Conservation (phyloP, 352 stramenopile genomes). For the Heterotrichella gracilis region DNA sequence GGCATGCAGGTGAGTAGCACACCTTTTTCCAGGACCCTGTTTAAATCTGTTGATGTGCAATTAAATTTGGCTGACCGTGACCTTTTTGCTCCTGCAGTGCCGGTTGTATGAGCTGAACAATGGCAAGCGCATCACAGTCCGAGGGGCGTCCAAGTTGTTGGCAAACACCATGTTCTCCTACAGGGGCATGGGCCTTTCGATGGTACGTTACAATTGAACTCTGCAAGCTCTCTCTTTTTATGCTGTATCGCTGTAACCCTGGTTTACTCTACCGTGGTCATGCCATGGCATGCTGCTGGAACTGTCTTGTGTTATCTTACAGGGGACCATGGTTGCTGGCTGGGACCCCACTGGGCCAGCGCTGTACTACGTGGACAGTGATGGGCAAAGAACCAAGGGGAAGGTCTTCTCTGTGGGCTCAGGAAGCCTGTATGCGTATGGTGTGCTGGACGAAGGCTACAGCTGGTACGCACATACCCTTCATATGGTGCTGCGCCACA, state of each 20-base stretch:
- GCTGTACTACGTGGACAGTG: constrained; percentile 99
- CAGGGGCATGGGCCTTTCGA: constrained; percentile 52
- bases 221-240: background rate
- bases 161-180: constrained; percentile 91
- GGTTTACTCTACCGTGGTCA: too few relatives aligned
- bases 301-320: too few relatives aligned
- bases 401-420: constrained; percentile 93
- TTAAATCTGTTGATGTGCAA: constrained; percentile 7
- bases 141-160: constrained; percentile 83
- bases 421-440: constrained; percentile 93
- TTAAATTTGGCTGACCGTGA: background rate
- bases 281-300: too few relatives aligned
- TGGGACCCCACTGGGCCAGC: constrained; percentile 82
- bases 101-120: constrained; percentile 93
- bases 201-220: constrained; percentile 15
- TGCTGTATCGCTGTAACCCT: too few relatives aligned
- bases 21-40: constrained; percentile 17
- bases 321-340: constrained; percentile 97
- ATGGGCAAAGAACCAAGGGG: constrained; percentile 78
- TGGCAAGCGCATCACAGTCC: constrained; percentile 90
- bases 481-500: too few relatives aligned
- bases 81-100: constrained; percentile 31
- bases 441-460: constrained; percentile 83
- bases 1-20: constrained; percentile 54
- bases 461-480: too few relatives aligned